Evolutionary conservation across 257 asterid genomes (phyloP).

Genomic region (Parsonsia alboflavescens): DNA sequence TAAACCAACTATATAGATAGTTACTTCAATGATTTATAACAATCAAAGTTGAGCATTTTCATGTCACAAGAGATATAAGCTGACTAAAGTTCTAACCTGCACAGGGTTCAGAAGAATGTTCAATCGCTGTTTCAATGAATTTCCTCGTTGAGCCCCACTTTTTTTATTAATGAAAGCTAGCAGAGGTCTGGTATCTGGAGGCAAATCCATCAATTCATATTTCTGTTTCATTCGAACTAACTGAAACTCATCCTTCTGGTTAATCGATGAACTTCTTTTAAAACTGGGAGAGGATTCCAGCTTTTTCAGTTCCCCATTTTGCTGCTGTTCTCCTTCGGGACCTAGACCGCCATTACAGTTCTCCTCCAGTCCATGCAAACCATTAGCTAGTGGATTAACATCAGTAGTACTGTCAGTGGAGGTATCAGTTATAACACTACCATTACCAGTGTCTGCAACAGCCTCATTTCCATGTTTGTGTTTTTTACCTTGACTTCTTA

Average conservation of each 20-base stretch:
- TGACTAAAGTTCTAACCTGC: constrained; percentile 58
- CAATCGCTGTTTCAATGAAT: constrained; percentile 71
- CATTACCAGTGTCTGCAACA: constrained; percentile 46
- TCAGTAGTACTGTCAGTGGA: constrained; percentile 48
- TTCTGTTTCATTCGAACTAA: constrained; percentile 46
- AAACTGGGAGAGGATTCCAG: constrained; percentile 50
- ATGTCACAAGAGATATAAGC: constrained; percentile 12
- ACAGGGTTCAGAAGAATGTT: constrained; percentile 87
- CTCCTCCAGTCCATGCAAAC: constrained; percentile 48
- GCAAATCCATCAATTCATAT: constrained; percentile 85
- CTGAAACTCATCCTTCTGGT: constrained; percentile 61
- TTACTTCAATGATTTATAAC: background rate
- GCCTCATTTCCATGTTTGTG: constrained; percentile 54
- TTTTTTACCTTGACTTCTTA: constrained; percentile 80
- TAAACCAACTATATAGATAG: background rate
- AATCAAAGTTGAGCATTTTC: background rate
- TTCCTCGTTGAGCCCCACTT: constrained; percentile 98
- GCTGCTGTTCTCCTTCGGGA: constrained; percentile 42
- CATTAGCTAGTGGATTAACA: constrained; percentile 39
- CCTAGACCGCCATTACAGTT: constrained; percentile 33
- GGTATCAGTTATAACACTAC: constrained; percentile 45
- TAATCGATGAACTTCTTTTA: constrained; percentile 54
- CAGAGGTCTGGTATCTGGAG: constrained; percentile 88
- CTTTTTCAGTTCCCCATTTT: constrained; percentile 45
- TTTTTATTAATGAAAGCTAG: constrained; percentile 82